These are phyloP conservation scores for Cyclotella choctawhatcheeana DNA, from an alignment of 108 stramenopile genomes.

Conservation along the genomic window DNA sequence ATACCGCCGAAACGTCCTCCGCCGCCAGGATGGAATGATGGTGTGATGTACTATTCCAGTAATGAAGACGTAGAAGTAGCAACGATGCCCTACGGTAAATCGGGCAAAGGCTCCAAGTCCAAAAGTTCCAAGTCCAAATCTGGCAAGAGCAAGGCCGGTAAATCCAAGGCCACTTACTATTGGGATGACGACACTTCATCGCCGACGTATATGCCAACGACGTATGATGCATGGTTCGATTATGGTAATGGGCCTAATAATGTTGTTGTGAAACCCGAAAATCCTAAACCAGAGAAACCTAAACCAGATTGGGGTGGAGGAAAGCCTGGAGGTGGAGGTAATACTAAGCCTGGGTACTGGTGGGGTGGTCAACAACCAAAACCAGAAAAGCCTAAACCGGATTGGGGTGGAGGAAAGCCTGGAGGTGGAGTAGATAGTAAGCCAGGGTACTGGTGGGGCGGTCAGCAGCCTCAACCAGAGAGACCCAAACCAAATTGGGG, in stretches of 20 bases:
- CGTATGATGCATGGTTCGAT: neutral
- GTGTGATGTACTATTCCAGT: neutral
- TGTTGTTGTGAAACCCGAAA: neutral
- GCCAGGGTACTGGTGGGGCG: neutral
- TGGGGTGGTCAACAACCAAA: neutral
- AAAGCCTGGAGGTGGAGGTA: neutral
- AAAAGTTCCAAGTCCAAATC: conserved; percentile 18
- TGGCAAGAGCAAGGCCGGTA: conserved; percentile 20
- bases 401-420: neutral
- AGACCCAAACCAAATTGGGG: neutral
- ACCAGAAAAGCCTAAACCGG: neutral
- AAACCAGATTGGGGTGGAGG: conserved; percentile 1
- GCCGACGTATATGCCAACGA: conserved; percentile 18
- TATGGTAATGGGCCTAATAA: conserved; percentile 5
- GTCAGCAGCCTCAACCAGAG: neutral
- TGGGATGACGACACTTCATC: conserved; percentile 2
- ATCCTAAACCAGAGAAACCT: neutral
- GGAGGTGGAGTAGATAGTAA: neutral
- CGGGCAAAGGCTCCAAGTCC: neutral
- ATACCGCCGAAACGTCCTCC: conserved; percentile 8
- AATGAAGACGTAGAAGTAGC: conserved; percentile 3
- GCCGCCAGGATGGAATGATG: conserved; percentile 4
- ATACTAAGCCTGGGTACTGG: neutral
- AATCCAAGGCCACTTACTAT: no score
- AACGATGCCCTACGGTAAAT: neutral